phyloP scores from a whole-genome alignment of 2,329 filamentous ascomycete species.

The Fusarium sp. region DNA sequence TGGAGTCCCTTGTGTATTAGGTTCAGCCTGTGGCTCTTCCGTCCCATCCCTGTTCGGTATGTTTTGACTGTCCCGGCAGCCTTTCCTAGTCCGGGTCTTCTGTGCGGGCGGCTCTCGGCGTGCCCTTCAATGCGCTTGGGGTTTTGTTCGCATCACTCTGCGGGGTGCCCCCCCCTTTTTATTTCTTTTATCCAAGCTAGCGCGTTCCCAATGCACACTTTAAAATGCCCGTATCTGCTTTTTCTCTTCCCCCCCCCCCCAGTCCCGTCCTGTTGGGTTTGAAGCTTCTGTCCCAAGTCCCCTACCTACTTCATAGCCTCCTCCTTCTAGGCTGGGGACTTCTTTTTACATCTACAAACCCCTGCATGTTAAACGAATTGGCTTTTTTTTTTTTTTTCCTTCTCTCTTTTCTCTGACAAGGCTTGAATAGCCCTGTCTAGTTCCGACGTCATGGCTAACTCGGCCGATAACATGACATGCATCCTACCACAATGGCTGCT shows the following conservation, averaged over 20 bases:
- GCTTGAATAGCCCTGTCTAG: neutral
- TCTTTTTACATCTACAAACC: neutral
- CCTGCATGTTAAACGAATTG: neutral
- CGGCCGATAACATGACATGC: conserved; percentile 1
- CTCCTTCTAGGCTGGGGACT: neutral
- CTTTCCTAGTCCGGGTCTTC: neutral
- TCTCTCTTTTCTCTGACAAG: neutral
- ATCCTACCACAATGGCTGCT: conserved; percentile 27
- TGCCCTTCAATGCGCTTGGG: conserved; percentile 27
- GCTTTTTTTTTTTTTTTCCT: neutral
- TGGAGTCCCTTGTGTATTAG: too few relatives aligned
- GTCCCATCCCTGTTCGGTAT: too few relatives aligned
- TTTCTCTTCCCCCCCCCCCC: neutral
- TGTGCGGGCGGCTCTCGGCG: conserved; percentile 11
- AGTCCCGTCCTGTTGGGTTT: neutral
- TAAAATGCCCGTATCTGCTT: conserved; percentile 1
- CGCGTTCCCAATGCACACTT: neutral
- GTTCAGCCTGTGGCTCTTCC: too few relatives aligned
- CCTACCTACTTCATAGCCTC: neutral
- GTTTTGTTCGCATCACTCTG: conserved; percentile 5
- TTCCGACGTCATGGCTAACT: conserved; percentile 14
- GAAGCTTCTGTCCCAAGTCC: neutral
- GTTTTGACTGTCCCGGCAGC: too few relatives aligned
- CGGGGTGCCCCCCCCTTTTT: neutral
- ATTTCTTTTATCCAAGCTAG: conserved; percentile 10